Conservation (phyloP, 2,329 filamentous ascomycete genomes). For the Pseudopyrenochaeta lycopersici region DNA sequence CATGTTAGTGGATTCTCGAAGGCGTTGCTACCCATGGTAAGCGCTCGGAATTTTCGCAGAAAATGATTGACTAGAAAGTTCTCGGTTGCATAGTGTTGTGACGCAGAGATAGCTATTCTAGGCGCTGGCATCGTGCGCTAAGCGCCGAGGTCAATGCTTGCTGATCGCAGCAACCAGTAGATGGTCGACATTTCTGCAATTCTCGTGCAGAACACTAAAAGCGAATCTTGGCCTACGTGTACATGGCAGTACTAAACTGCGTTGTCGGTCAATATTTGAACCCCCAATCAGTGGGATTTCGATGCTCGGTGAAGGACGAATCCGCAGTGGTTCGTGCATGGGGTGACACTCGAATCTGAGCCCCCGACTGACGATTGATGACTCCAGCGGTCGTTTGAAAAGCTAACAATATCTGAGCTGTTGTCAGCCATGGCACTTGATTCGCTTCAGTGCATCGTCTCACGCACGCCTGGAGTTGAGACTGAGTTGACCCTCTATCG, state of each 20-base stretch:
- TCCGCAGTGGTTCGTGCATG: slow-evolving; percentile 2
- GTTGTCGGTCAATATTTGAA: slow-evolving; percentile 15
- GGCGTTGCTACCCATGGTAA: slow-evolving; percentile 40
- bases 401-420: neutral
- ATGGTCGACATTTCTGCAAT: slow-evolving; percentile 30
- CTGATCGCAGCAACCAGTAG: slow-evolving; percentile 30
- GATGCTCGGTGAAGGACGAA: neutral
- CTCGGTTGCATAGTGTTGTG: slow-evolving; percentile 35
- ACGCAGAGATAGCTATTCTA: slow-evolving; percentile 41
- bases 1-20: slow-evolving; percentile 33
- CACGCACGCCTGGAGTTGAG: neutral
- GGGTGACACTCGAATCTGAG: neutral
- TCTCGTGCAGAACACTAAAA: slow-evolving; percentile 30
- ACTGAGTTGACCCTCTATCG: neutral
- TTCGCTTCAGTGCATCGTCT: neutral
- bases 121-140: slow-evolving; percentile 41
- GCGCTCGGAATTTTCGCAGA: slow-evolving; percentile 38
- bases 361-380: neutral
- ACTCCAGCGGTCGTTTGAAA: neutral
- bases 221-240: slow-evolving; percentile 46
- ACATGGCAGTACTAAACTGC: slow-evolving; percentile 25
- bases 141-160: slow-evolving; percentile 37
- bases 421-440: neutral
- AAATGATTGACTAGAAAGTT: slow-evolving; percentile 34
- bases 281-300: neutral